Evolutionary conservation across 108 stramenopile species (phyloP).

Genomic region (Cyclotella sp.): DNA sequence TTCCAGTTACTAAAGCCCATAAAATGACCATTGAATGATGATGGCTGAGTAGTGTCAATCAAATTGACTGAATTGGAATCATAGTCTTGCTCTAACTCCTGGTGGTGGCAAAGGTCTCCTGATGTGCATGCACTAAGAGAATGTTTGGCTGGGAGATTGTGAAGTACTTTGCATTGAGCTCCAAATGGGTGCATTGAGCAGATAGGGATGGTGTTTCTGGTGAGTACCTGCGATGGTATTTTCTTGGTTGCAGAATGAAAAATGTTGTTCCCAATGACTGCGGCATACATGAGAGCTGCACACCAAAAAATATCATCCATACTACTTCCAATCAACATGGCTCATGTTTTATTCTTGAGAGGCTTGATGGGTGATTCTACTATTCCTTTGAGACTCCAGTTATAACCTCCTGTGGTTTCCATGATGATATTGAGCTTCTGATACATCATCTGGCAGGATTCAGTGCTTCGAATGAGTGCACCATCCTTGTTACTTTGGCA

Average conservation of each 20-base stretch:
- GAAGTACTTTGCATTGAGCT: not conserved
- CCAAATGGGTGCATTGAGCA: not conserved
- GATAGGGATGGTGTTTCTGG: not conserved
- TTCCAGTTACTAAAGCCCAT: slow-evolving; percentile 1
- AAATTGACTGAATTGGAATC: not conserved
- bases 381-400: slow-evolving; percentile 1
- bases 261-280: not conserved
- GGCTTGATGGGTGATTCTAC: slow-evolving; percentile 10
- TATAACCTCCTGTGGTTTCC: slow-evolving; percentile 21
- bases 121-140: not conserved
- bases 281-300: not conserved
- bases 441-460: not conserved
- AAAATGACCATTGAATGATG: slow-evolving; percentile 3
- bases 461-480: not conserved
- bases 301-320: slow-evolving; percentile 10
- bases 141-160: not conserved
- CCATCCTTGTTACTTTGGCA: slow-evolving; percentile 7
- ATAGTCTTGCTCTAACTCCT: not conserved
- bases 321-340: not conserved
- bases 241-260: not conserved
- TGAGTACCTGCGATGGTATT: not conserved
- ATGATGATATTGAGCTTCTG: not conserved
- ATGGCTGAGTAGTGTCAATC: not conserved
- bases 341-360: slow-evolving; percentile 1
- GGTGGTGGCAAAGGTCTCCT: not conserved